phyloP scores from a whole-genome alignment of 805 yeast genomes.

The Torulaspora indica region DNA sequence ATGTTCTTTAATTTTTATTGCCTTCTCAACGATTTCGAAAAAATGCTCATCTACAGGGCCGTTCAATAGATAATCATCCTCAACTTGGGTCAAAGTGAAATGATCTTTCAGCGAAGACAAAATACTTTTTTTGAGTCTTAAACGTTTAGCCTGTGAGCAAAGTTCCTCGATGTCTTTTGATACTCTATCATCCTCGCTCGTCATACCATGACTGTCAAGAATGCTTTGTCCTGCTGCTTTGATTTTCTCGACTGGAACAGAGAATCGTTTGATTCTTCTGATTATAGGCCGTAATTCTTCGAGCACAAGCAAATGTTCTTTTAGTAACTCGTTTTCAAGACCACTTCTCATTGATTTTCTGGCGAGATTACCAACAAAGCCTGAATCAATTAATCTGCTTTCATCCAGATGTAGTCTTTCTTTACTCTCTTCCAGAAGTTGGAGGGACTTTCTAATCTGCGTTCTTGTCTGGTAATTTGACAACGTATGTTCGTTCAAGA shows the following conservation, averaged over 20 bases:
- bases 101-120: slow-evolving; percentile 51
- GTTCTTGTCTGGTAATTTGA: slow-evolving; percentile 32
- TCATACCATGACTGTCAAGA: slow-evolving; percentile 15
- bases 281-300: slow-evolving; percentile 44
- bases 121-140: slow-evolving; percentile 46
- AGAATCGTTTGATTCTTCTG: slow-evolving; percentile 38
- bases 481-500: slow-evolving; percentile 32
- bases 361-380: slow-evolving; percentile 52
- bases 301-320: slow-evolving; percentile 48
- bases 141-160: slow-evolving; percentile 16
- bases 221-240: slow-evolving; percentile 14
- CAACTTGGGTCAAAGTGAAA: slow-evolving; percentile 68
- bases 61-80: slow-evolving; percentile 53
- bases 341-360: slow-evolving; percentile 57
- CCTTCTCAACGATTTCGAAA: slow-evolving; percentile 55
- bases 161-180: slow-evolving; percentile 17
- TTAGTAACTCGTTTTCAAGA: slow-evolving; percentile 56
- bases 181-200: slow-evolving; percentile 18
- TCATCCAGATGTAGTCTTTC: slow-evolving; percentile 23
- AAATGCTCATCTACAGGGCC: slow-evolving; percentile 46
- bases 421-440: slow-evolving; percentile 35
- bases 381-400: slow-evolving; percentile 43
- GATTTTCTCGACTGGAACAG: slow-evolving; percentile 26
- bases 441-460: slow-evolving; percentile 35
- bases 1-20: slow-evolving; percentile 58